Percentiles rank a stretch among this genome's conserved stretches.
Conservation (phyloP, 192 early-diverging fungal genomes). For the Chytriomyces sp. region DNA sequence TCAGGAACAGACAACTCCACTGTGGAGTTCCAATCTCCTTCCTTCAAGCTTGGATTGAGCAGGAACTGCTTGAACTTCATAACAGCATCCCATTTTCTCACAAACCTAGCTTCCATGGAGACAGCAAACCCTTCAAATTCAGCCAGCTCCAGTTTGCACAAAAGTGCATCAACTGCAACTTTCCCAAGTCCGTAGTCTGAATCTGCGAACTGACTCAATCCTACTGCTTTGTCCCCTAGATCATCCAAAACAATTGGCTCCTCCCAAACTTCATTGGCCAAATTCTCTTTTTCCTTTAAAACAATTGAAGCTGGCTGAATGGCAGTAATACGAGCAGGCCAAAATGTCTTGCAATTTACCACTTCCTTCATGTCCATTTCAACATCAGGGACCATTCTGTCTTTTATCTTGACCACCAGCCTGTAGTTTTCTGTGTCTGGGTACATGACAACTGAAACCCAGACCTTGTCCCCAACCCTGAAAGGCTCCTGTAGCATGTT, state of each 20-base stretch:
- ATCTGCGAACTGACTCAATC: conserved; percentile 3
- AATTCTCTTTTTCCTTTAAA: no score
- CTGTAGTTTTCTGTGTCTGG: background rate
- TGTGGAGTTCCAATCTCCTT: background rate
- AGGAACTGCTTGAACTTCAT: background rate
- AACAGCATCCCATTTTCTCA: background rate
- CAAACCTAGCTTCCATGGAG: background rate
- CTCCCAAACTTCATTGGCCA: background rate
- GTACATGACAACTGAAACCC: background rate
- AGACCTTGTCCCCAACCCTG: no score
- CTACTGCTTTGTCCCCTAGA: background rate
- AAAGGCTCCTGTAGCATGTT: no score
- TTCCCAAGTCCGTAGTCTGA: background rate
- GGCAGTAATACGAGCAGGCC: no score
- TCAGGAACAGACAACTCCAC: background rate
- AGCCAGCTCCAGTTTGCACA: background rate
- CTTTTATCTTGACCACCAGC: background rate
- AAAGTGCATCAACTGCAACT: background rate
- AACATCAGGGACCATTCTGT: background rate
- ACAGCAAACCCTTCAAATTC: conserved; percentile 2
- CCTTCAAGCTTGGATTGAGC: background rate
- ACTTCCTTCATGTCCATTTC: background rate
- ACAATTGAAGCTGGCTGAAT: no score
- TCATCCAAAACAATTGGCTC: conserved; percentile 8
- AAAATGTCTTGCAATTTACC: background rate